Percentiles rank a stretch among this genome's conserved stretches.
Evolutionary conservation across 2,329 filamentous ascomycete species (phyloP).

Genomic region (Claviceps quebecensis): DNA sequence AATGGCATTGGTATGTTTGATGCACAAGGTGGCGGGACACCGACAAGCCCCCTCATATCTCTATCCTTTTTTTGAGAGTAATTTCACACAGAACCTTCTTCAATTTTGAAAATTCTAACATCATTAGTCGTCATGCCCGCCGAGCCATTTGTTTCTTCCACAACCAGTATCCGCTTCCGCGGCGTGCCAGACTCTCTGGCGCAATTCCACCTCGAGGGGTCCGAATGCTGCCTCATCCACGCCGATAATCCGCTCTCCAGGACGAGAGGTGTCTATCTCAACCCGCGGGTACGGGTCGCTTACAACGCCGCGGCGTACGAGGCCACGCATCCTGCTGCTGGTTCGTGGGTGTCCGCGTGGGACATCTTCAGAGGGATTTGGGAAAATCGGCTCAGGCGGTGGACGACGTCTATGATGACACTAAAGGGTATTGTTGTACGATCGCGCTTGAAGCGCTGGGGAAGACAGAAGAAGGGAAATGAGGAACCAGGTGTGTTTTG

Average conservation of each 20-base stretch:
- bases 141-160: conserved; percentile 36
- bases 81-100: background rate
- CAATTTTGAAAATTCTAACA: background rate
- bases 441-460: conserved; percentile 25
- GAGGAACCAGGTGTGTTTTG: conserved; percentile 35
- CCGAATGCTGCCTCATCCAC: conserved; percentile 67
- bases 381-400: conserved; percentile 39
- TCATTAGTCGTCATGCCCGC: conserved; percentile 34
- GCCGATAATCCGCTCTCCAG: conserved; percentile 49
- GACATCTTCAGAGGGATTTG: conserved; percentile 41
- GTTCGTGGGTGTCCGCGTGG: conserved; percentile 32
- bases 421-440: conserved; percentile 21
- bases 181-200: conserved; percentile 50
- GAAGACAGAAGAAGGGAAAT: conserved; percentile 19
- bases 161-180: conserved; percentile 41
- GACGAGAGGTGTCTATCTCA: conserved; percentile 47
- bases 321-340: conserved; percentile 25
- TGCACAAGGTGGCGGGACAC: background rate
- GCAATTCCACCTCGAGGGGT: conserved; percentile 52
- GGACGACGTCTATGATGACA: conserved; percentile 16
- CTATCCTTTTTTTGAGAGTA: background rate
- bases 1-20: conserved; percentile 25
- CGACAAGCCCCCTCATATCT: background rate
- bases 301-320: conserved; percentile 43
- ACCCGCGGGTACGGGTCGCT: conserved; percentile 54